Base-by-base conservation (phyloP, 768 basidiomycete species). In the Leucocoprinus leucothites region DNA sequence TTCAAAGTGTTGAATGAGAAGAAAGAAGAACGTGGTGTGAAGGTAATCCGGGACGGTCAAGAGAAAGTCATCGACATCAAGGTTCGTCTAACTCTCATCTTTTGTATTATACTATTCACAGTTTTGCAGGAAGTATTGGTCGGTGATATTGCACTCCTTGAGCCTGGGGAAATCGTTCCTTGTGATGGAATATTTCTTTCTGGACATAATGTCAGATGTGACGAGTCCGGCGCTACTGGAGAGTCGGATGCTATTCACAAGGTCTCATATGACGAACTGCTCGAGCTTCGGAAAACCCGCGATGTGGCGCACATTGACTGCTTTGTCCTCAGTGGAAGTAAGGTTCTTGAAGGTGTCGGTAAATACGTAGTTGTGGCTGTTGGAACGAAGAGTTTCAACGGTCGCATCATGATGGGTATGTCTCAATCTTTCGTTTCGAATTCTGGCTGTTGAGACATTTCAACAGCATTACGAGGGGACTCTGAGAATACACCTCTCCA, bases 191-290 rank as follows among this genome's bases (percentile, higher is more conserved):
- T 99, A 64, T 97, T 96, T 74, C 72, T 99, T 25, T 76, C 82
- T 7, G 96, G 97, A 19, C 92, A 98, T 71, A 94, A 93, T 60
- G 88, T 98, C 62, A 87, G 84, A 65, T 98, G 95, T 67, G 97
- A 99, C 64, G 97, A 98, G 69, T 93, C 91, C 22, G 91, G 92
- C 19, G 94, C 94, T 41, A 98, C 97, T 0, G 97, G 96, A 60
- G 97, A 99, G 74, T 91, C 90, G 7, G 95, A 99, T 69, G 87
- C 94, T 14, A 94, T 99, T 69, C 87, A 86, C 68, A 99, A 99
- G 71, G 66, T 85, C 16, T 61, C 89, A 1, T 97, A 87, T 69
- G 81, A 82, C 19, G 87, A 94, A 38, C 88, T 89, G 60, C 61
- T 91, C 28, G 77, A 75, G 7, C 69, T 82, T 48, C 65, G 75